phyloP scores from a whole-genome alignment of 2,329 filamentous ascomycete species.

The Aurifilum marmelostoma region DNA sequence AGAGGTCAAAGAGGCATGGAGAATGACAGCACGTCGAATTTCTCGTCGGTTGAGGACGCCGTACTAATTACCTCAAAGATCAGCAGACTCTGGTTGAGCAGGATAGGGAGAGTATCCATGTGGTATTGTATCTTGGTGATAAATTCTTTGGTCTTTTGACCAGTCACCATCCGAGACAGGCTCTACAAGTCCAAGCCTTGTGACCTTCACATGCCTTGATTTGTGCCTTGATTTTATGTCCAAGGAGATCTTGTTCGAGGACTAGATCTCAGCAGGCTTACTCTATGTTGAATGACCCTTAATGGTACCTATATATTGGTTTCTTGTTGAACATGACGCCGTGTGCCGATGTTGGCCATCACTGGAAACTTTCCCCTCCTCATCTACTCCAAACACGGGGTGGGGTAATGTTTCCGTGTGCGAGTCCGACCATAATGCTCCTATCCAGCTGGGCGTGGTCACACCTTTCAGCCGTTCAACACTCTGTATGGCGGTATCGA shows the following conservation, averaged over 20 bases:
- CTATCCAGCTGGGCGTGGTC: too few relatives aligned
- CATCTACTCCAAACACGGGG: background rate
- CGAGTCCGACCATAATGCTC: too few relatives aligned
- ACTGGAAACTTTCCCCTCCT: background rate
- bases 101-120: background rate
- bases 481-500: background rate
- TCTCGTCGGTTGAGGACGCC: conserved; percentile 13
- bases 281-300: background rate
- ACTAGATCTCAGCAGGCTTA: background rate
- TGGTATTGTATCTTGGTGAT: conserved; percentile 7
- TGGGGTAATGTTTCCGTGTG: too few relatives aligned
- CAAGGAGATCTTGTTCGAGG: background rate
- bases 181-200: background rate
- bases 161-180: background rate
- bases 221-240: background rate
- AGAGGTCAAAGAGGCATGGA: conserved; percentile 22
- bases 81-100: background rate
- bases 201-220: background rate
- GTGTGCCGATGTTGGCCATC: background rate
- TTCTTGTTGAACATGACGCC: background rate
- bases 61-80: conserved; percentile 16
- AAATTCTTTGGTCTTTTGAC: background rate
- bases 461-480: too few relatives aligned
- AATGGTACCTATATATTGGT: background rate
- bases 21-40: conserved; percentile 14